Conservation (phyloP, 164 flowering plant genomes). For the Vitis riparia region DNA sequence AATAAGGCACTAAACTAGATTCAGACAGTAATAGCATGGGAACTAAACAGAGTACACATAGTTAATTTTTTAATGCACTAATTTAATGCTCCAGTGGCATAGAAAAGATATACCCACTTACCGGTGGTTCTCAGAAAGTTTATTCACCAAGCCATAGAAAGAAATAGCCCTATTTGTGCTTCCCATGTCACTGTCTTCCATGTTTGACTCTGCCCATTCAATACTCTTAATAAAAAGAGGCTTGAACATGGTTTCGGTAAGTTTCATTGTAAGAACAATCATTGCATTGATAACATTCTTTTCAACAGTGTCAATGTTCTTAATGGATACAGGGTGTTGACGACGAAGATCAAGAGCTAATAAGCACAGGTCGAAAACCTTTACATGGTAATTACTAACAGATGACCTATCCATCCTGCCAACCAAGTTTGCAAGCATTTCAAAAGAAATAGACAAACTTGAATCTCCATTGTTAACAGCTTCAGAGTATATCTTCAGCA, state of each 20-base stretch:
- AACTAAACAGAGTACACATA: neutral
- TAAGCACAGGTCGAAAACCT: slow-evolving; percentile 73
- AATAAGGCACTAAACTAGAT: no score
- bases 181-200: slow-evolving; percentile 29
- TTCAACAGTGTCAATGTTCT: slow-evolving; percentile 60
- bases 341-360: slow-evolving; percentile 86
- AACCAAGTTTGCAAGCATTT: slow-evolving; percentile 55
- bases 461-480: slow-evolving; percentile 64
- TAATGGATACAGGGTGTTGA: slow-evolving; percentile 52
- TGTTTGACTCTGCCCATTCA: slow-evolving; percentile 82
- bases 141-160: slow-evolving; percentile 71
- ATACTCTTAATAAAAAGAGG: slow-evolving; percentile 78
- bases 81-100: neutral
- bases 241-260: slow-evolving; percentile 84
- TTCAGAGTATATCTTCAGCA: slow-evolving; percentile 50
- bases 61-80: no score
- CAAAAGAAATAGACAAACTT: slow-evolving; percentile 60
- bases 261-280: slow-evolving; percentile 69
- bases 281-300: slow-evolving; percentile 55
- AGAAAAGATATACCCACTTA: slow-evolving; percentile 25
- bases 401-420: slow-evolving; percentile 69
- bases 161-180: slow-evolving; percentile 51
- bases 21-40: no score
- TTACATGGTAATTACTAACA: slow-evolving; percentile 48
- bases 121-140: slow-evolving; percentile 81